Evolutionary conservation across 305 asterid genomes (phyloP).

Genomic region (Fraxinus velutina): DNA sequence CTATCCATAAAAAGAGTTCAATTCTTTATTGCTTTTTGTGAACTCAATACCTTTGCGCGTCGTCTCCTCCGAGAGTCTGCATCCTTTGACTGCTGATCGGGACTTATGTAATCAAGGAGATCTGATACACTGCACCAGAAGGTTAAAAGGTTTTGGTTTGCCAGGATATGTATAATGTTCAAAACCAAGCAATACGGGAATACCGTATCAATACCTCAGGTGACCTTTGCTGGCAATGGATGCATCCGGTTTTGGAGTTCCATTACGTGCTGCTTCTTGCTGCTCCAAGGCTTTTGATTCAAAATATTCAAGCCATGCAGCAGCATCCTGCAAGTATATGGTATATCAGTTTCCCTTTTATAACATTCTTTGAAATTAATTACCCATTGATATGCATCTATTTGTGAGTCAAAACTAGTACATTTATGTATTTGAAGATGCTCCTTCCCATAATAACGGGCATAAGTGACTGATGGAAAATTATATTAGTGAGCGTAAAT

Average conservation of each 20-base stretch:
- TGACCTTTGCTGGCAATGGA: slow-evolving; percentile 99
- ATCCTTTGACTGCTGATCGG: slow-evolving; percentile 76
- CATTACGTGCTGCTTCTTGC: slow-evolving; percentile 96
- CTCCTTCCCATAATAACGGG: slow-evolving; percentile 2
- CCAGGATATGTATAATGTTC: slow-evolving; percentile 28
- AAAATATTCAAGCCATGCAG: slow-evolving; percentile 99
- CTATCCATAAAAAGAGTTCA: not conserved
- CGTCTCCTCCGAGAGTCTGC: slow-evolving; percentile 73
- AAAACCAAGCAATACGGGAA: slow-evolving; percentile 39
- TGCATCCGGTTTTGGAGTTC: slow-evolving; percentile 97
- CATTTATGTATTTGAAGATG: slow-evolving; percentile 4
- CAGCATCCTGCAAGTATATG: slow-evolving; percentile 82
- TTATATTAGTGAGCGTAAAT: not conserved
- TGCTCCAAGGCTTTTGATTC: slow-evolving; percentile 99
- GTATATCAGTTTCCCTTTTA: slow-evolving; percentile 17
- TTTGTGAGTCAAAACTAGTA: slow-evolving; percentile 14
- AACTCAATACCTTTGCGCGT: slow-evolving; percentile 68
- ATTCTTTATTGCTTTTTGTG: not conserved
- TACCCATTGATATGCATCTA: slow-evolving; percentile 8
- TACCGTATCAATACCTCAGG: slow-evolving; percentile 77
- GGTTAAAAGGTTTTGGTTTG: slow-evolving; percentile 34
- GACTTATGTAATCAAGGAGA: slow-evolving; percentile 94
- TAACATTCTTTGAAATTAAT: slow-evolving; percentile 7
- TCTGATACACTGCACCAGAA: slow-evolving; percentile 86
- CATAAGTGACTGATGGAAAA: not conserved